Evolutionary conservation across 345 rosid genomes (phyloP).

Genomic region (Aegle marmelos): DNA sequence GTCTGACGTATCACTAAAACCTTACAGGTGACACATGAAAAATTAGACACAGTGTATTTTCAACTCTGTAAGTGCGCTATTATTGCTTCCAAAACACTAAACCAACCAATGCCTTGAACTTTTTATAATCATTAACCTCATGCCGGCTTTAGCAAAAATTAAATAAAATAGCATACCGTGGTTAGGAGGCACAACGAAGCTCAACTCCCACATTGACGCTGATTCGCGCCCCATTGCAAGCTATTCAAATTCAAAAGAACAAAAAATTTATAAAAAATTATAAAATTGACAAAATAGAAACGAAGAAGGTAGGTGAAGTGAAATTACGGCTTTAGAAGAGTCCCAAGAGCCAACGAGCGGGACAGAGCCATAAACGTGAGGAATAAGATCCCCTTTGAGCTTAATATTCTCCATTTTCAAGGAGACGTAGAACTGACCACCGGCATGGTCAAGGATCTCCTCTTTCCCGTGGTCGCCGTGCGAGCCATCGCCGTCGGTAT

Average conservation of each 20-base stretch:
- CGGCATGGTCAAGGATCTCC: conserved; percentile 60
- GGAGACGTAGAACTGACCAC: conserved; percentile 86
- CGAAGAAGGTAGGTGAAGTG: not conserved
- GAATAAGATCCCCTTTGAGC: conserved; percentile 77
- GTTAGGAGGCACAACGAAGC: conserved; percentile 97
- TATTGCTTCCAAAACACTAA: not conserved
- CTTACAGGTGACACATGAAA: too few species aligned
- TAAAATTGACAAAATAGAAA: not conserved
- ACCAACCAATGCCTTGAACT: conserved; percentile 9
- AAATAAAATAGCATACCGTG: conserved; percentile 52
- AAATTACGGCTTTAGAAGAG: conserved; percentile 74
- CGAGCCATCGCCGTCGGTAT: conserved; percentile 49
- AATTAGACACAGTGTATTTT: too few species aligned
- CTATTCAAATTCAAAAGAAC: conserved; percentile 27
- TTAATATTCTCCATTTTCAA: conserved; percentile 84
- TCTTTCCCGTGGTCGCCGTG: conserved; percentile 40
- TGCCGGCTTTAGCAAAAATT: not conserved
- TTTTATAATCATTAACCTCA: not conserved
- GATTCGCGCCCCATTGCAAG: conserved; percentile 91
- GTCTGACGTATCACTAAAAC: too few species aligned
- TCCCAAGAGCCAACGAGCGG: conserved; percentile 97
- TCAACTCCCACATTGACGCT: conserved; percentile 80
- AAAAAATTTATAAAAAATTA: conserved; percentile 2
- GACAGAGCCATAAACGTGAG: conserved; percentile 91
- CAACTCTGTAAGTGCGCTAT: too few species aligned